These are phyloP conservation scores for Cryptococcus wingfieldii DNA, from an alignment of 1,284 basidiomycete species.

Conservation along the genomic window DNA sequence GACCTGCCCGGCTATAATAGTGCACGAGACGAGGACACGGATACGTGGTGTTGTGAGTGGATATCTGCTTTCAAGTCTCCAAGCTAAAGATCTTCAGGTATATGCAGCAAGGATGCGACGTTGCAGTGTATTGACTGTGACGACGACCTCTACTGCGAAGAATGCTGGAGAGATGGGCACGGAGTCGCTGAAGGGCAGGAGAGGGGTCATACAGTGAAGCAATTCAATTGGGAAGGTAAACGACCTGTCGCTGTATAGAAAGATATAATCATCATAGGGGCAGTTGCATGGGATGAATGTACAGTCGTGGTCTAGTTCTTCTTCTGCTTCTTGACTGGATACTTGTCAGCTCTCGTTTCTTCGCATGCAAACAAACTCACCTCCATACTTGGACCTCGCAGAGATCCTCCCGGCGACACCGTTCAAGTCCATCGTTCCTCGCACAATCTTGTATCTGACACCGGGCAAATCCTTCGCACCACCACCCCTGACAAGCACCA, in stretches of 20 bases:
- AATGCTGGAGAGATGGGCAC: slow-evolving; percentile 42
- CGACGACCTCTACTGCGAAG: slow-evolving; percentile 39
- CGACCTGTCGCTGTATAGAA: slow-evolving; percentile 2
- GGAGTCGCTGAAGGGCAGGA: slow-evolving; percentile 23
- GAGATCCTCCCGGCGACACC: slow-evolving; percentile 81
- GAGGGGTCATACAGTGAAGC: slow-evolving; percentile 24
- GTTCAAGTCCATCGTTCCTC: slow-evolving; percentile 87
- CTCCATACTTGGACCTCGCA: slow-evolving; percentile 88
- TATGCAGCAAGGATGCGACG: slow-evolving; percentile 43
- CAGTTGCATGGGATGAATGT: slow-evolving; percentile 2
- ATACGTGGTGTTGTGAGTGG: slow-evolving; percentile 46
- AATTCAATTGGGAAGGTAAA: slow-evolving; percentile 18
- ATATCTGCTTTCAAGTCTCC: slow-evolving; percentile 2
- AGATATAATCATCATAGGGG: neutral
- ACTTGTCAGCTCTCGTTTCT: neutral
- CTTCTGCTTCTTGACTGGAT: slow-evolving; percentile 76
- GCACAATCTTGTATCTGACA: slow-evolving; percentile 90
- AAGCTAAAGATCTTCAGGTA: slow-evolving; percentile 23
- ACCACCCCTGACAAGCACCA: slow-evolving; percentile 89
- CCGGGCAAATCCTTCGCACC: slow-evolving; percentile 96
- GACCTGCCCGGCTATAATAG: slow-evolving; percentile 38
- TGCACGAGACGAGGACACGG: slow-evolving; percentile 34
- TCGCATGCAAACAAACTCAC: slow-evolving; percentile 54
- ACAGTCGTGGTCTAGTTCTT: slow-evolving; percentile 27
- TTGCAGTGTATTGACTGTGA: slow-evolving; percentile 41